These are phyloP conservation scores for Barnettozyma pratensis DNA, from an alignment of 805 yeast genomes.

Conservation along the genomic window DNA sequence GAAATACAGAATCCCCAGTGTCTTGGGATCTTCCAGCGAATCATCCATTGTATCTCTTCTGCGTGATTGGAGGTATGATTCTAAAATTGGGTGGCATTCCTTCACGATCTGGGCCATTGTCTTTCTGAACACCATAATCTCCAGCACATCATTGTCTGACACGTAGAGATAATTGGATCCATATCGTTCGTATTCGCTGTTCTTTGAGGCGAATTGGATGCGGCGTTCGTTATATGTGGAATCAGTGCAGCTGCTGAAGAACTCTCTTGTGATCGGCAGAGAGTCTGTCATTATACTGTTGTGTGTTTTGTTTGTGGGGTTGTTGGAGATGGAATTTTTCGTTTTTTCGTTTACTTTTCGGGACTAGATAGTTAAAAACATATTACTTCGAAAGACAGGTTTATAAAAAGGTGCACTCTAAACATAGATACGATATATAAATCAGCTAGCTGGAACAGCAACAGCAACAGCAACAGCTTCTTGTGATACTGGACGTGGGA, in stretches of 20 bases:
- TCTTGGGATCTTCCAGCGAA: slow-evolving; percentile 1
- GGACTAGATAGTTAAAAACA: no score
- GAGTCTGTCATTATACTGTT: background rate
- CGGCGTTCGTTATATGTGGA: slow-evolving; percentile 6
- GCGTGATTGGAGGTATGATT: background rate
- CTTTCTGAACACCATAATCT: slow-evolving; percentile 30
- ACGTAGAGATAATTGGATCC: slow-evolving; percentile 10
- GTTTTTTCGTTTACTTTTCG: background rate
- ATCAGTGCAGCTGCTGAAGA: slow-evolving; percentile 8
- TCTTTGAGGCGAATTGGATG: slow-evolving; percentile 9
- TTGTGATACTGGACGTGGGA: background rate
- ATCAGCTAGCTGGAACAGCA: background rate
- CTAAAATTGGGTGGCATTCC: slow-evolving; percentile 27
- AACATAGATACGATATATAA: background rate
- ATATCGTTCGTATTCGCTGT: slow-evolving; percentile 3
- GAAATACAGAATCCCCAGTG: slow-evolving; percentile 14
- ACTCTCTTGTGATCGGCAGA: slow-evolving; percentile 7
- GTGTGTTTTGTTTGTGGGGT: no score
- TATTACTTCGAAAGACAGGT: no score
- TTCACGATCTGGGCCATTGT: slow-evolving; percentile 25
- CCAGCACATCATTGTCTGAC: slow-evolving; percentile 16
- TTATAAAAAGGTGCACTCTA: no score
- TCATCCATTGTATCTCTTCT: background rate
- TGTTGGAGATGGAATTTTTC: no score
- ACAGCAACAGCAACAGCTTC: background rate